phyloP scores from a whole-genome alignment of 2,329 filamentous ascomycete genomes.

The Tetracladium maxilliforme region DNA sequence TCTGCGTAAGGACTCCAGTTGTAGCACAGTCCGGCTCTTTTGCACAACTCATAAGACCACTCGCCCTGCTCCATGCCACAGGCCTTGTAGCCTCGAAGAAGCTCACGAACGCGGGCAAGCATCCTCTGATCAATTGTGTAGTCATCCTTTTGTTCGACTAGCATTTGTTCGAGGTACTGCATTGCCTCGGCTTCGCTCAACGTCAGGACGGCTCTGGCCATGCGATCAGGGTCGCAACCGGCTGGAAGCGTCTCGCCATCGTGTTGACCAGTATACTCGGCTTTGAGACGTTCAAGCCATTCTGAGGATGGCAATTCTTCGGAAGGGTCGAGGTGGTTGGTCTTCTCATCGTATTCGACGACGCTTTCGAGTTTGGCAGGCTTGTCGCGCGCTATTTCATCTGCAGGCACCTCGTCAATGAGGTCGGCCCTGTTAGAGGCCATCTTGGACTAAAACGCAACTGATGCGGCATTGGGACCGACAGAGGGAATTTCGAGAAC shows the following conservation, averaged over 20 bases:
- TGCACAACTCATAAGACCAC: constrained; percentile 12
- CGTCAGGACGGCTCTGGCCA: constrained; percentile 10
- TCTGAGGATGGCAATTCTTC: constrained; percentile 7
- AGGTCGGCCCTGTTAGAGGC: too few relatives aligned
- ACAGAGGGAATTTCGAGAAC: too few relatives aligned
- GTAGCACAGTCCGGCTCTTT: constrained; percentile 9
- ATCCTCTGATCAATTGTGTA: constrained; percentile 12
- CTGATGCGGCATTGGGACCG: too few relatives aligned
- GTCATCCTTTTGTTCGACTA: constrained; percentile 10
- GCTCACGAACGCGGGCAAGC: constrained; percentile 8
- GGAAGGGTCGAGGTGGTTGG: too few relatives aligned
- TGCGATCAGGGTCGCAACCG: constrained; percentile 11
- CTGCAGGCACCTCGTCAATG: too few relatives aligned
- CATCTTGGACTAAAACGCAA: too few relatives aligned
- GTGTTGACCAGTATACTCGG: constrained; percentile 12
- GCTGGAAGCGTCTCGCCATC: constrained; percentile 12
- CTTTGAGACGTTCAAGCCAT: constrained; percentile 11
- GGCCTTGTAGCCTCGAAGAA: constrained; percentile 10
- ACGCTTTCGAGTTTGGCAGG: too few relatives aligned
- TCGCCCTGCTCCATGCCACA: constrained; percentile 13
- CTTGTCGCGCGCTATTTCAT: too few relatives aligned
- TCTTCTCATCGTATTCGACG: too few relatives aligned
- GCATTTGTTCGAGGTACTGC: constrained; percentile 5
- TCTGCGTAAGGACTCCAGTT: constrained; percentile 11
- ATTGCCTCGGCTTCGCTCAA: constrained; percentile 10